A percentile compares a stretch with the other conserved stretches of the same genome.
Evolutionary conservation across 2,329 filamentous ascomycete species (phyloP).

Genomic region (Karstenula rhodostoma): DNA sequence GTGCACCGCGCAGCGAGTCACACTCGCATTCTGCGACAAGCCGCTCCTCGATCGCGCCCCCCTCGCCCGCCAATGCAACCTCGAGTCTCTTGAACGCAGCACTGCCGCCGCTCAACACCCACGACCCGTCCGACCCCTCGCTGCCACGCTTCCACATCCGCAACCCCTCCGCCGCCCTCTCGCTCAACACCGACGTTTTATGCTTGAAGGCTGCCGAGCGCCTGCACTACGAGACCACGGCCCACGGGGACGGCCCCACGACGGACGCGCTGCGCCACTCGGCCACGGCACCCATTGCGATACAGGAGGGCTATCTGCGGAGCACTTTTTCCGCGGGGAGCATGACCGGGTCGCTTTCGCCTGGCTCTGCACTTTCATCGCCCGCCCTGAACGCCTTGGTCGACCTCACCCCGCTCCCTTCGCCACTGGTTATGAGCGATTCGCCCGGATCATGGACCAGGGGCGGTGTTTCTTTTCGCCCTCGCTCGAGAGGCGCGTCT

Average conservation of each 20-base stretch:
- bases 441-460: slow-evolving; percentile 54
- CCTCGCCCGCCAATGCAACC: slow-evolving; percentile 29
- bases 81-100: slow-evolving; percentile 35
- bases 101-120: slow-evolving; percentile 30
- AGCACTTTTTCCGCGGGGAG: slow-evolving; percentile 54
- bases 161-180: slow-evolving; percentile 40
- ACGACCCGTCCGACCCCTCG: slow-evolving; percentile 37
- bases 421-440: slow-evolving; percentile 54
- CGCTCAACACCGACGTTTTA: slow-evolving; percentile 37
- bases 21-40: slow-evolving; percentile 12
- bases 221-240: slow-evolving; percentile 35
- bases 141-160: slow-evolving; percentile 42
- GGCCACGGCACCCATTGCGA: slow-evolving; percentile 49
- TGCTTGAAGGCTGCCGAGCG: slow-evolving; percentile 22
- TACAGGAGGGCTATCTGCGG: slow-evolving; percentile 47
- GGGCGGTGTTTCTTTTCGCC: slow-evolving; percentile 38
- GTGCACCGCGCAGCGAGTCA: slow-evolving; percentile 15
- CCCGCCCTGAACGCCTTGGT: slow-evolving; percentile 58
- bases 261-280: slow-evolving; percentile 40
- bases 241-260: slow-evolving; percentile 41
- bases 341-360: slow-evolving; percentile 55
- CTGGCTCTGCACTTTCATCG: slow-evolving; percentile 56
- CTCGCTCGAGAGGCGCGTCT: slow-evolving; percentile 46
- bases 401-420: slow-evolving; percentile 62
- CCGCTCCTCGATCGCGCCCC: slow-evolving; percentile 21